These are phyloP conservation scores for Kwoniella pini DNA, from an alignment of 768 basidiomycete genomes.

Conservation along the genomic window DNA sequence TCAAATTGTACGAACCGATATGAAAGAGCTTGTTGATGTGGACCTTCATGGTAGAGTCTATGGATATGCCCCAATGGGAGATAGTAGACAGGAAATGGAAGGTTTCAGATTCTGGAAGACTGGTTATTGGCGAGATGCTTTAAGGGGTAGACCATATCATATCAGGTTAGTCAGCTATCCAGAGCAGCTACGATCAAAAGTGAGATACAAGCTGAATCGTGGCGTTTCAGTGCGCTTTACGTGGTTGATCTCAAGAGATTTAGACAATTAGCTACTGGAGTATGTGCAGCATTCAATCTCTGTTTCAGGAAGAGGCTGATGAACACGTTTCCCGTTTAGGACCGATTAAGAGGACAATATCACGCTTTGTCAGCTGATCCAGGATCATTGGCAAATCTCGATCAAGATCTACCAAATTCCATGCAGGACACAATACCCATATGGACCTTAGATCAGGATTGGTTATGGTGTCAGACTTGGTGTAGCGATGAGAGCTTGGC, in stretches of 20 bases:
- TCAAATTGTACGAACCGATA: conserved; percentile 87
- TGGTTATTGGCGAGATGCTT: conserved; percentile 75
- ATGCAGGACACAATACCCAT: conserved; percentile 90
- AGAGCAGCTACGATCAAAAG: no score
- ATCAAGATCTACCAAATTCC: conserved; percentile 98
- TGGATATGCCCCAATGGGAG: conserved; percentile 96
- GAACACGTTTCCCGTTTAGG: conserved; percentile 19
- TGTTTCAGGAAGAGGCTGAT: conserved; percentile 23
- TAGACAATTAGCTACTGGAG: conserved; percentile 61
- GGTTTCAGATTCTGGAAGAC: conserved; percentile 99
- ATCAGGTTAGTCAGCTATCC: no score
- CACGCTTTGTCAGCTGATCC: conserved; percentile 93
- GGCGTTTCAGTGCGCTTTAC: conserved; percentile 73
- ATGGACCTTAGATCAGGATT: conserved; percentile 83
- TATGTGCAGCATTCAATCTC: background rate
- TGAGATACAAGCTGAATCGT: no score
- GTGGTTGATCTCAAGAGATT: conserved; percentile 94
- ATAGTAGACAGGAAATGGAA: conserved; percentile 92
- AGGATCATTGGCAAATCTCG: conserved; percentile 86
- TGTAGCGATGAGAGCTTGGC: conserved; percentile 62
- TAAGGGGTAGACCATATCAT: conserved; percentile 83
- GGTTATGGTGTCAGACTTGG: conserved; percentile 99
- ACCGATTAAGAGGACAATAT: conserved; percentile 67
- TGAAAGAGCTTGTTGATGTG: conserved; percentile 89
- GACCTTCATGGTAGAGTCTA: conserved; percentile 92